These are phyloP conservation scores for Brassica carinata DNA, from an alignment of 345 rosid species.

Conservation along the genomic window DNA sequence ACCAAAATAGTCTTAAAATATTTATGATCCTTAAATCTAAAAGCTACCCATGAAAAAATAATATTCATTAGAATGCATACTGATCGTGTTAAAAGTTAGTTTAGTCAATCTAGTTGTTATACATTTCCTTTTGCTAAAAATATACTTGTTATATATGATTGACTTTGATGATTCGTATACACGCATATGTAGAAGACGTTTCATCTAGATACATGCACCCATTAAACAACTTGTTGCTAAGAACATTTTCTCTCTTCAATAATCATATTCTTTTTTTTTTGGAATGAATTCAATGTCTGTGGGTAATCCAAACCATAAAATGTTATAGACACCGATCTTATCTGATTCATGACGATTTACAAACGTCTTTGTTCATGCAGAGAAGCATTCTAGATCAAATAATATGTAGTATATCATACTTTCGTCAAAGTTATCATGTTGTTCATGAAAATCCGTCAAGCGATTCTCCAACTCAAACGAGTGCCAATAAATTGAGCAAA, in stretches of 20 bases:
- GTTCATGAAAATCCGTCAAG: not conserved
- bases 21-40: too few species aligned
- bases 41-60: too few species aligned
- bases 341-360: not conserved
- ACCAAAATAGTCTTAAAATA: too few species aligned
- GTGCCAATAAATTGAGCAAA: not conserved
- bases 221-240: not conserved
- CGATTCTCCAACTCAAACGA: conserved; percentile 12
- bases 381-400: not conserved
- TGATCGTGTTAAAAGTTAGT: not conserved
- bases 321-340: not conserved
- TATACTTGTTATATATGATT: not conserved
- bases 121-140: not conserved
- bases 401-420: not conserved
- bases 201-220: conserved; percentile 9
- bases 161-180: not conserved
- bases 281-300: not conserved
- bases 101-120: not conserved
- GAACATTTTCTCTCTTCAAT: not conserved
- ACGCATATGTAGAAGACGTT: not conserved
- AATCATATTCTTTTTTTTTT: not conserved
- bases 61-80: not conserved
- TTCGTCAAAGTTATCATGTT: conserved; percentile 4
- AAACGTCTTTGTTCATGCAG: not conserved
- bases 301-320: not conserved